These are phyloP conservation scores for Xanthoconium purpureum DNA, from an alignment of 768 basidiomycete species.

Conservation along the genomic window DNA sequence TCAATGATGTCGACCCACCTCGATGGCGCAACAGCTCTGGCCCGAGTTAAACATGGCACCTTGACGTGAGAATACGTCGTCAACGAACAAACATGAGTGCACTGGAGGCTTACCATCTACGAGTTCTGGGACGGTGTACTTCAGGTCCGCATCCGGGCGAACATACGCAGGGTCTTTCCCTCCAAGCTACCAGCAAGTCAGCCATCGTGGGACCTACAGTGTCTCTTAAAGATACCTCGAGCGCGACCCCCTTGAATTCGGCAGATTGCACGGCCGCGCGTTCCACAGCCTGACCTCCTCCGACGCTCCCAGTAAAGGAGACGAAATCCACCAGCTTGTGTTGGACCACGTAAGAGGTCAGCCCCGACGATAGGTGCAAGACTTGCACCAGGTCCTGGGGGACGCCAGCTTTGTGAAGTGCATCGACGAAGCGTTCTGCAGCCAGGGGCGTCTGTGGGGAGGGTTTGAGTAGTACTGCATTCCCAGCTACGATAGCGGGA, in stretches of 20 bases:
- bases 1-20: slow-evolving; percentile 45
- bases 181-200: slow-evolving; percentile 62
- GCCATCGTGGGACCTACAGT: neutral
- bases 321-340: slow-evolving; percentile 75
- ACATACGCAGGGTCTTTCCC: slow-evolving; percentile 99
- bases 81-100: neutral
- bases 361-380: slow-evolving; percentile 63
- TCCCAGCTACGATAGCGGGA: slow-evolving; percentile 88
- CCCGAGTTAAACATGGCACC: slow-evolving; percentile 97
- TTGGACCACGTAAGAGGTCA: slow-evolving; percentile 58
- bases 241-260: slow-evolving; percentile 82
- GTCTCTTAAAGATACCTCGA: slow-evolving; percentile 56
- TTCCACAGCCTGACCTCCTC: slow-evolving; percentile 71
- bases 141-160: slow-evolving; percentile 77
- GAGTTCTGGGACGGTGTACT: slow-evolving; percentile 79
- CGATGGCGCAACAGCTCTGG: slow-evolving; percentile 93
- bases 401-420: slow-evolving; percentile 73
- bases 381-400: slow-evolving; percentile 74
- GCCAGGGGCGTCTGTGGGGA: slow-evolving; percentile 93
- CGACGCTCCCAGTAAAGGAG: slow-evolving; percentile 87
- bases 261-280: slow-evolving; percentile 59
- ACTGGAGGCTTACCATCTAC: slow-evolving; percentile 67
- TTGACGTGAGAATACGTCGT: slow-evolving; percentile 24
- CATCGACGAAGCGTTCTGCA: slow-evolving; percentile 73
- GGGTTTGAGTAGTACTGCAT: slow-evolving; percentile 89